Base-by-base conservation (phyloP, 140 eudicot species). In the Erigeron philadelphicus region DNA sequence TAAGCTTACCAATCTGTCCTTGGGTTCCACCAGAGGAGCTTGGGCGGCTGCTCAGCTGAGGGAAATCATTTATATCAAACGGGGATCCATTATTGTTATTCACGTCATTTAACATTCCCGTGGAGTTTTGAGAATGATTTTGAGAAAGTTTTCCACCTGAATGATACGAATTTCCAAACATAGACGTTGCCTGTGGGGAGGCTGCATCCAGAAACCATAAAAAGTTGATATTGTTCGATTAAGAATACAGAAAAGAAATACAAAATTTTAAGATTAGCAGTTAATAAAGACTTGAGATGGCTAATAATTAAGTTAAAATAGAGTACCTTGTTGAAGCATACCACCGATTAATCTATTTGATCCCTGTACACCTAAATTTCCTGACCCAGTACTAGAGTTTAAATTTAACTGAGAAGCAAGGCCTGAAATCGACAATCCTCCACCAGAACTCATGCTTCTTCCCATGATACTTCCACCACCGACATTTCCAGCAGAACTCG, bases 21-120 rank as follows among this genome's bases (percentile, higher is more conserved):
- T 94, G 99, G 57, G 89, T 88, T 16, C 99, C 95, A 23, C 99
- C 97, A 13, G 97, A 85, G 64, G 99, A 94, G 76, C 81, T 89
- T 46, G 99, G 99, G 8, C 97, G 95, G 69, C 95, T 89, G 61
- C 76, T 78, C 48, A 93, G 75, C 72, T 84, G 95, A 72, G 99
- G 99, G 67, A 93, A 93, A 67, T 93, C 99, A 65, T 93, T 87
- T 50, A 93, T 57, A 82, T 83, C 91, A 64, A 93, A 93, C n/a
- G 97, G 96, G 41, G 95, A 72, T 50, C 82, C 88, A 52, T 87
- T 96, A 75, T 87, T 87, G 75, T 95, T 61, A 70, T 87, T 85
- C 71, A 82, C 72, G 42, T 93, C 99, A 80, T 81, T 89, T 72
- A 85, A 17, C 90, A 93, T 81, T 15, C 90, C 95, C 95, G 89